Base-by-base conservation (phyloP, 345 rosid genomes). In the Eutrema yunnanense region DNA sequence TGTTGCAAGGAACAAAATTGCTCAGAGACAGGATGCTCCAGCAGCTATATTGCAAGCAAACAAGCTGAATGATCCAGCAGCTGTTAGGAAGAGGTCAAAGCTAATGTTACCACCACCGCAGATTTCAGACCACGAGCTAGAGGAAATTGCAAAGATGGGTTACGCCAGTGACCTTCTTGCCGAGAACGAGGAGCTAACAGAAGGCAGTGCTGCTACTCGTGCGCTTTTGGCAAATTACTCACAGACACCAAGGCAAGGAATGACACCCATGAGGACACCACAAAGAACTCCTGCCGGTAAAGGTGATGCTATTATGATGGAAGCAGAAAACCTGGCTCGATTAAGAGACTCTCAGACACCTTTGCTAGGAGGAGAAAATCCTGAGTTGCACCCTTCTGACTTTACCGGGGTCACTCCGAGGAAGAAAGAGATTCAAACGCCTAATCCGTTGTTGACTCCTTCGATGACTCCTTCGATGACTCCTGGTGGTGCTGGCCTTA, bases 231-330 rank as follows among this genome's bases (percentile, higher is more conserved):
- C 98, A 43, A 90, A 92, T 81, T 90, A 92, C 83, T 81, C 90
- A 12, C 96, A 87, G 67, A 90, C 99, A 46, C 98, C 96, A 16
- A 84, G 81, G 63, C 94, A 74, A 67, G 97, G 96, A 61, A 87
- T 90, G 94, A 88, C 97, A 22, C 98, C 98, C 26, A 43, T 86
- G 49, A 86, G 91, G n/a, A 90, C 98, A 40, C 98, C 99, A 1
- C 98, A 90, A 72, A 88, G 99, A 73, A 96, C 99, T 60, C 98
- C 99, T 73, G 78, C 97, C 62, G 97, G 97, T 66, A 92, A 90
- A 79, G 97, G 98, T 62, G 99, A 96, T 81, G 88, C 99, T 63
- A 84, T 96, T 58, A 88, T 92, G 98, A 92, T 90, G 99, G 99
- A 96, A 82, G 99, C 99, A 61, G 96, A 96, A 81, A 96, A 96